A percentile compares a stretch with the other conserved stretches of the same genome.
These are phyloP conservation scores for Solanum chaucha DNA, from an alignment of 257 asterid genomes.

Conservation along the genomic window DNA sequence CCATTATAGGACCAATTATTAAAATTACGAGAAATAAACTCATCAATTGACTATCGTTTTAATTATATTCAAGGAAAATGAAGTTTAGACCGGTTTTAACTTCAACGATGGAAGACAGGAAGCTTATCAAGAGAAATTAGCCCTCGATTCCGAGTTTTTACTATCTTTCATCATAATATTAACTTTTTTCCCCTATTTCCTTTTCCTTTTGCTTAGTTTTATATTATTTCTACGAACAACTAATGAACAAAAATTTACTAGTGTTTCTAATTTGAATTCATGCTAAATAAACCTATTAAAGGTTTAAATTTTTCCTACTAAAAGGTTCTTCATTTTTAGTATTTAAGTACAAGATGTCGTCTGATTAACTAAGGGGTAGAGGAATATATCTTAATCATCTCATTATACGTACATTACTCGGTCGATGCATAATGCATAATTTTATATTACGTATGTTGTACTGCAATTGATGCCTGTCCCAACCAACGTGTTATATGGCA, in stretches of 20 bases:
- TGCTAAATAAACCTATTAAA: not conserved
- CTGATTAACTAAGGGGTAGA: not conserved
- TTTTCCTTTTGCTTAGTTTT: not conserved
- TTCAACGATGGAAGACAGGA: not conserved
- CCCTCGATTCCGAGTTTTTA: not conserved
- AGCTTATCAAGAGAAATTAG: not conserved
- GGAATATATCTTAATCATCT: not conserved
- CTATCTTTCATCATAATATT: not conserved
- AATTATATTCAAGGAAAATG: not conserved
- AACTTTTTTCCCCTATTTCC: not conserved
- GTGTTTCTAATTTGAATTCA: not conserved
- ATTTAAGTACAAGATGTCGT: not conserved
- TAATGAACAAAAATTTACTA: not conserved
- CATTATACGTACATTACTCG: not conserved
- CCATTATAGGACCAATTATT: not conserved
- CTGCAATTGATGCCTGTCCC: not conserved
- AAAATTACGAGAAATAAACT: not conserved
- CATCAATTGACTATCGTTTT: not conserved
- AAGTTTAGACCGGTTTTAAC: not conserved
- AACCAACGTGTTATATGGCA: not conserved
- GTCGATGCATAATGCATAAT: not conserved
- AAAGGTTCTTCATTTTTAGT: not conserved
- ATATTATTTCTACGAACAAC: not conserved
- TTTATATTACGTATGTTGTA: not conserved
- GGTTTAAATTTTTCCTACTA: not conserved